Evolutionary conservation across 306 rosid genomes (phyloP).

Genomic region (Myrica gale): DNA sequence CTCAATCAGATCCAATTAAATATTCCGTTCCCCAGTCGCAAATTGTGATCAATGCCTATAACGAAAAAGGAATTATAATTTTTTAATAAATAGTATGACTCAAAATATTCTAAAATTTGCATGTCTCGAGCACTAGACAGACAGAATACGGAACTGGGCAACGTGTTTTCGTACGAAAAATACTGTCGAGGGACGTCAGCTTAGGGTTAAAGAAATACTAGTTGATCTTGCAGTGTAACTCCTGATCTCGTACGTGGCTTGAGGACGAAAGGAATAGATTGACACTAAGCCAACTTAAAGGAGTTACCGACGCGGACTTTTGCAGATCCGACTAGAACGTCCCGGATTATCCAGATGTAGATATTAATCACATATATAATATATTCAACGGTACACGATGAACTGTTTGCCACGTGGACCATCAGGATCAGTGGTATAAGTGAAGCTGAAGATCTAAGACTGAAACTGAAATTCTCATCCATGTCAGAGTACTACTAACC

Average conservation of each 20-base stretch:
- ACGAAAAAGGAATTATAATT: too few relatives aligned
- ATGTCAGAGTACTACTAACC: slow-evolving; percentile 41
- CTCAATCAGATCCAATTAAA: too few relatives aligned
- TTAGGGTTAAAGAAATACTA: slow-evolving; percentile 6
- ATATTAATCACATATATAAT: background rate
- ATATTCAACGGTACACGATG: slow-evolving; percentile 13
- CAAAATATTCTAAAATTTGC: background rate
- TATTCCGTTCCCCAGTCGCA: too few relatives aligned
- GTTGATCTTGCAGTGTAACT: background rate
- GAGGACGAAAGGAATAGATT: background rate
- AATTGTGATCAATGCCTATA: too few relatives aligned
- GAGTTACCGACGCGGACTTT: slow-evolving; percentile 31
- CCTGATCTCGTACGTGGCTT: background rate
- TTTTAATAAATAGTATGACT: background rate
- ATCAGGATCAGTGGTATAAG: background rate
- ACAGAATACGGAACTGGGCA: background rate
- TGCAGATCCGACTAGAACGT: slow-evolving; percentile 48
- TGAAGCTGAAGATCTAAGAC: slow-evolving; percentile 7
- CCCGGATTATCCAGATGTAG: slow-evolving; percentile 1
- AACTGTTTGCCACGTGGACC: slow-evolving; percentile 20
- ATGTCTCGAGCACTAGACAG: background rate
- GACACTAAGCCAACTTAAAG: background rate
- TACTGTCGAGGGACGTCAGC: too few relatives aligned
- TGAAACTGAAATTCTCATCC: background rate
- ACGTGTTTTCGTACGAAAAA: background rate